phyloP scores from a whole-genome alignment of 164 flowering plant genomes.

The Nymphaea colorata region DNA sequence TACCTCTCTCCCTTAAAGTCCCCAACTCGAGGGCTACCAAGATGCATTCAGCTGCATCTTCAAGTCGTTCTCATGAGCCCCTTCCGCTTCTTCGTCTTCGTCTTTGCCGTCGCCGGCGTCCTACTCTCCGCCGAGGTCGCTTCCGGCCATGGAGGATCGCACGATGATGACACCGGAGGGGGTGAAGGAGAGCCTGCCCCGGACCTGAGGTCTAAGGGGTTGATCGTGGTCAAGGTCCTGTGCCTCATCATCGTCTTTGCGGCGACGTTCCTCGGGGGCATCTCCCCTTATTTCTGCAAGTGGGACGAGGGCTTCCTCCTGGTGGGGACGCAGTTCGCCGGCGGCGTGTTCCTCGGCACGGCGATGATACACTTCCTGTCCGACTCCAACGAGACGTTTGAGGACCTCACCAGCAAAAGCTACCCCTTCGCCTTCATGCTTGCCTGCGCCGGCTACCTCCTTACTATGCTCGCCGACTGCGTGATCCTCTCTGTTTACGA shows the following conservation, averaged over 20 bases:
- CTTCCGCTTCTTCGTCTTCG: slow-evolving; percentile 14
- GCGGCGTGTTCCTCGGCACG: slow-evolving; percentile 69
- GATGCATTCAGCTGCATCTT: neutral
- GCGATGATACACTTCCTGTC: slow-evolving; percentile 67
- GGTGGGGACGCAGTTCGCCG: slow-evolving; percentile 70
- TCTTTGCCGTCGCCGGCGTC: neutral
- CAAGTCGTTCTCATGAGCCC: slow-evolving; percentile 6
- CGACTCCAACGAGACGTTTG: slow-evolving; percentile 51
- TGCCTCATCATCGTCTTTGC: slow-evolving; percentile 44
- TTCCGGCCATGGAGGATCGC: slow-evolving; percentile 14
- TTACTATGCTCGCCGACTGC: slow-evolving; percentile 63
- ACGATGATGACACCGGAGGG: slow-evolving; percentile 5
- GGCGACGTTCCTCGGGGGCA: slow-evolving; percentile 46
- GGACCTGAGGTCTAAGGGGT: slow-evolving; percentile 29
- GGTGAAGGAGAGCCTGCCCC: neutral
- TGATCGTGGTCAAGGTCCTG: slow-evolving; percentile 49
- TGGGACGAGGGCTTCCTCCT: slow-evolving; percentile 57
- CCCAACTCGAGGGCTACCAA: neutral
- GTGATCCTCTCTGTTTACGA: slow-evolving; percentile 27
- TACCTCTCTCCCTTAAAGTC: neutral
- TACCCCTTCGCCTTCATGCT: slow-evolving; percentile 76
- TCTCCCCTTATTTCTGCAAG: slow-evolving; percentile 56
- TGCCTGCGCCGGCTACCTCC: slow-evolving; percentile 48
- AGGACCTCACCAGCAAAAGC: slow-evolving; percentile 29
- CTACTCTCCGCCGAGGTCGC: slow-evolving; percentile 8